Evolutionary conservation across 2,329 filamentous ascomycete species (phyloP).

Genomic region (Biscogniauxia marginata): DNA sequence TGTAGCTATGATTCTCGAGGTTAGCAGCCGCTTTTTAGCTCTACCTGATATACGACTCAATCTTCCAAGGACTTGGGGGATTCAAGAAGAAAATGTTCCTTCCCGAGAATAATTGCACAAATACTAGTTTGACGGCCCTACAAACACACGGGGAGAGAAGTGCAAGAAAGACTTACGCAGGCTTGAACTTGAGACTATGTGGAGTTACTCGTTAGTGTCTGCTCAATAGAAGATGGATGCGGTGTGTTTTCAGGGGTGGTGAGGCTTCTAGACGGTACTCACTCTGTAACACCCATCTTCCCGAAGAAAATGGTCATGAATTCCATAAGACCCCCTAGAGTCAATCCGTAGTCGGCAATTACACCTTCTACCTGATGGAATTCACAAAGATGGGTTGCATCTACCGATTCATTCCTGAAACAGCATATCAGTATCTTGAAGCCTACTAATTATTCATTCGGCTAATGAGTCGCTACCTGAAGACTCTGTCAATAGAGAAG

Average conservation of each 20-base stretch:
- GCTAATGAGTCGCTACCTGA: conserved; percentile 45
- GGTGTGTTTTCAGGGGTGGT: neutral
- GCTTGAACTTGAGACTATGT: conserved; percentile 87
- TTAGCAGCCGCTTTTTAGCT: conserved; percentile 2
- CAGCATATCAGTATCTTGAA: neutral
- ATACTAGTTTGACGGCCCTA: neutral
- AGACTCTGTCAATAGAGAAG: conserved; percentile 98
- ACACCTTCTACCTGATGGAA: conserved; percentile 99
- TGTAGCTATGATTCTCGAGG: conserved; percentile 50
- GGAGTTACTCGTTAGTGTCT: neutral
- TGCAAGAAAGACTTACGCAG: conserved; percentile 80
- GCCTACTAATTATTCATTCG: neutral
- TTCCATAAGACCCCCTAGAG: conserved; percentile 86
- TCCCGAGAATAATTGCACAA: too few relatives aligned
- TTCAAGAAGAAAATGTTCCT: too few relatives aligned
- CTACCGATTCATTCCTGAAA: conserved; percentile 84
- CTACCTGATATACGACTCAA: neutral
- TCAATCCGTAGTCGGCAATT: conserved; percentile 93
- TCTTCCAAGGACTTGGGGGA: neutral
- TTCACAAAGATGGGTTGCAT: conserved; percentile 93
- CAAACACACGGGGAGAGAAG: neutral
- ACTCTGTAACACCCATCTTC: conserved; percentile 81
- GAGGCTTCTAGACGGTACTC: neutral
- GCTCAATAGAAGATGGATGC: neutral
- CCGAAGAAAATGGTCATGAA: conserved; percentile 93